These are phyloP conservation scores for Globisporangium paroecandrum DNA, from an alignment of 352 stramenopile species.

Conservation along the genomic window DNA sequence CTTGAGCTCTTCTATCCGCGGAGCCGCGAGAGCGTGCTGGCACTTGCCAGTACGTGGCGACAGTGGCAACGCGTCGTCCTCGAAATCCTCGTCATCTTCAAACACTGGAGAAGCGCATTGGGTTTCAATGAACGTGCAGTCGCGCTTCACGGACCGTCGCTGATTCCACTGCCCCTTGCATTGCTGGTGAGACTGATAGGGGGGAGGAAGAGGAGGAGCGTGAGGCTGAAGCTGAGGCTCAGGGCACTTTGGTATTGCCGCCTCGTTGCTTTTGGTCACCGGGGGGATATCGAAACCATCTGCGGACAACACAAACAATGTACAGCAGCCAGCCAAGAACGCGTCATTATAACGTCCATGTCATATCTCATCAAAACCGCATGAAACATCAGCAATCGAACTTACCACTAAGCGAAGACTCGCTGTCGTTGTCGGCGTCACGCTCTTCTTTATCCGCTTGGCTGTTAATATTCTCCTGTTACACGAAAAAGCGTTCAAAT, in stretches of 20 bases:
- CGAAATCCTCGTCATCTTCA: slow-evolving; percentile 8
- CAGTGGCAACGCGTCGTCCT: neutral
- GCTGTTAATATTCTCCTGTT: slow-evolving; percentile 5
- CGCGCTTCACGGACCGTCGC: slow-evolving; percentile 22
- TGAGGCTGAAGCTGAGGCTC: neutral
- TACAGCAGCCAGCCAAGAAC: neutral
- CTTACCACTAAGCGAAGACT: slow-evolving; percentile 9
- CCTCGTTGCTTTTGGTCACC: neutral
- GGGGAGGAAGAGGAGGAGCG: neutral
- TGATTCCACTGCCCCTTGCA: slow-evolving; percentile 11
- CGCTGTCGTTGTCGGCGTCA: neutral
- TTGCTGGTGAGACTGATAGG: neutral
- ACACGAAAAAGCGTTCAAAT: neutral
- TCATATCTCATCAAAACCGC: neutral
- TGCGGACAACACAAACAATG: neutral
- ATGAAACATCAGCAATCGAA: neutral
- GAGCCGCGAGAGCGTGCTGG: neutral
- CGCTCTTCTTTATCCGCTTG: slow-evolving; percentile 2
- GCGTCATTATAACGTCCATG: neutral
- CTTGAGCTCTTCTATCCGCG: slow-evolving; percentile 19
- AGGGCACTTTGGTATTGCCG: neutral
- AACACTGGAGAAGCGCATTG: neutral
- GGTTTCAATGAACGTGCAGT: slow-evolving; percentile 21
- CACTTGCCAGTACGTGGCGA: slow-evolving; percentile 1
- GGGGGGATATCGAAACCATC: slow-evolving; percentile 15